A percentile compares a stretch with the other conserved stretches of the same genome.
phyloP scores from a whole-genome alignment of 75 land plant genomes.

The Cunninghamia lanceolata region DNA sequence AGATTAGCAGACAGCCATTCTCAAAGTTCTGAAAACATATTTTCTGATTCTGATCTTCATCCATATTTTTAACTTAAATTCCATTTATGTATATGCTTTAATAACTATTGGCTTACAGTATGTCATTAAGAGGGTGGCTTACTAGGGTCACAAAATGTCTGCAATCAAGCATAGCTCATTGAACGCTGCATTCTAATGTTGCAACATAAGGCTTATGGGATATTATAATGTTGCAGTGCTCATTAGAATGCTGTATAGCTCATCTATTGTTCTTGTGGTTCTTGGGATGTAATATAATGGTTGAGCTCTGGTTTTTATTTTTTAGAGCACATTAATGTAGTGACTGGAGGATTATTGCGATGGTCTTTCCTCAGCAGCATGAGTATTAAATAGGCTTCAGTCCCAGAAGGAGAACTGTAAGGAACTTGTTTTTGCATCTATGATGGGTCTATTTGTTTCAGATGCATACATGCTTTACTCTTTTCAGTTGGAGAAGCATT shows the following conservation, averaged over 20 bases:
- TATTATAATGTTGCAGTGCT: background rate
- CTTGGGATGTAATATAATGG: background rate
- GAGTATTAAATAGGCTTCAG: background rate
- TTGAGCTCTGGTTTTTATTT: background rate
- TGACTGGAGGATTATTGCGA: background rate
- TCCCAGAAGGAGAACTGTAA: background rate
- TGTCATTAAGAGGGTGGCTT: background rate
- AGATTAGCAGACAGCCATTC: too few species aligned
- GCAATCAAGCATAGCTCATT: background rate
- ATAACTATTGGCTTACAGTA: background rate
- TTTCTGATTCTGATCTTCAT: too few species aligned
- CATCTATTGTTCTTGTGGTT: background rate
- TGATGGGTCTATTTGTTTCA: background rate
- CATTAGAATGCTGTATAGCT: background rate
- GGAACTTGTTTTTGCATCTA: background rate
- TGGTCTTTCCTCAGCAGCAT: background rate
- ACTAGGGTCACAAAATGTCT: background rate
- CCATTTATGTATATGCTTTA: background rate
- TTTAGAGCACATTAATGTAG: background rate
- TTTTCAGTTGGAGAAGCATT: background rate
- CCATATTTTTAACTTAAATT: background rate
- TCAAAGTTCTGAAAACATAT: too few species aligned
- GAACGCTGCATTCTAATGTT: background rate
- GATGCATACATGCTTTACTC: background rate
- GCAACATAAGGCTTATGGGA: too few species aligned